Base-by-base conservation (phyloP, 2,329 filamentous ascomycete genomes). In the Cadophora luteo-olivacea region DNA sequence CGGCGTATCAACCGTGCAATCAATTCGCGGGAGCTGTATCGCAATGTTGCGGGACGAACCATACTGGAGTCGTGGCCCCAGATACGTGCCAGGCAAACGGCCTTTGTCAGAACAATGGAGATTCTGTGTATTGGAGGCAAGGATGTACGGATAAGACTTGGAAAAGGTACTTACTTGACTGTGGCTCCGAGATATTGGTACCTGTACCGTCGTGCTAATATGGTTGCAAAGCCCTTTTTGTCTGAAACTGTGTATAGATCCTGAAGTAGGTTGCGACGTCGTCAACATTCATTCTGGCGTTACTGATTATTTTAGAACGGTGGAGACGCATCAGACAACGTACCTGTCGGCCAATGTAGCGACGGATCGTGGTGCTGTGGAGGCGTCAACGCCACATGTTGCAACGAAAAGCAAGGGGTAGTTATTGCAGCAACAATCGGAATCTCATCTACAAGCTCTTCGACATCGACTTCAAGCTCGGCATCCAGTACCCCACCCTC, bases 1-100 rank as follows among this genome's bases (percentile, higher is more conserved):
- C 36, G 49, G 62, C 61, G 6, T 68, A 68, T 54, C 61, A 68
- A 36, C 52, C 54, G n/a, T 68, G 66, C 61, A 65, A 68, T 62
- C 45, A 64, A 51, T 36, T 66, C n/a, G 54, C 61, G 38, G 66
- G 55, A 11, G 32, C 38, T 1, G 41, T 54, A 16, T 68, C 64
- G 11, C 49, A 54, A 60, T 66, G 64, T 33, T 66, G 64, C 32
- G 64, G 55, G 45, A 66, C 64, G 19, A 66, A 54, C 48, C 64
- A 66, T 45, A 64, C 61, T 16, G 61, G 57, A 25, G 48, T 29
- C 19, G 64, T 62, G 24, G 57, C 58, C 22, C 49, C 49, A 29
- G 61, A 64, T 55, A 55, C 49, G 22, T 64, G 61, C 38, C 61
- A 25, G 24, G 19, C 45, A 48, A 60, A 66, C 55, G 64, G 64